Base-by-base conservation (phyloP, 441 rosid genomes). In the Mallotus japonicus region DNA sequence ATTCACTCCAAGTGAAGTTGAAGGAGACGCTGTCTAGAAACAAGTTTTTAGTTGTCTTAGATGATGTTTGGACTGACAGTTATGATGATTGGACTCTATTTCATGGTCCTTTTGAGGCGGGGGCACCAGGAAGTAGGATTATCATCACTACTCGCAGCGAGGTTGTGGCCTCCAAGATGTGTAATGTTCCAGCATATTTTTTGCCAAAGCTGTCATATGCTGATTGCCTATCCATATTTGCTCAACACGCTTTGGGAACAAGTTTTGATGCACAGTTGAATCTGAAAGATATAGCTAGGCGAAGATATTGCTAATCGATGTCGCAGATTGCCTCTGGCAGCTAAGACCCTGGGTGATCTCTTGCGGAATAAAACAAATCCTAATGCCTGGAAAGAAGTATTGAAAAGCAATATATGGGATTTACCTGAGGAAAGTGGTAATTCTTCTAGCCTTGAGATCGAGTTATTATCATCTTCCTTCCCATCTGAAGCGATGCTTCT, bases 31-130 rank as follows among this genome's bases (percentile, higher is more conserved):
- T 78, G 34, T 11, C 22, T 3, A 46, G 49, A 19, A 71, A 71
- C 17, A 76, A 24, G 32, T 65, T 65, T 37, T 32, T 71, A 6
- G 15, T 76, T 9, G 75, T 76, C 24, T 19, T 71, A 15, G 79
- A 76, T 65, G 75, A 72, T 62, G 75, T 72, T n/a, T 72, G 75
- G 75, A 72, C 20, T 16, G 62, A 72, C 2, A 34, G 34, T 10
- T 62, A 62, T n/a, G 65, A 70, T 8, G 44, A 44, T 28, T 58
- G 56, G 73, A 70, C 44, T 0, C 20, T 15, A 0, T 47, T 70
- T 44, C 13, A 17, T 16, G 6, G 24, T 8, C 76, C 72, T 6
- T 71, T 65, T 37, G 49, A 13, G 16, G 5, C 11, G 15, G 62
- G 63, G 7, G 69, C 62, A 16, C 53, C 16, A 0, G 69, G 73